Conservation (phyloP, 2,329 filamentous ascomycete genomes). For the Biscogniauxia marginata region DNA sequence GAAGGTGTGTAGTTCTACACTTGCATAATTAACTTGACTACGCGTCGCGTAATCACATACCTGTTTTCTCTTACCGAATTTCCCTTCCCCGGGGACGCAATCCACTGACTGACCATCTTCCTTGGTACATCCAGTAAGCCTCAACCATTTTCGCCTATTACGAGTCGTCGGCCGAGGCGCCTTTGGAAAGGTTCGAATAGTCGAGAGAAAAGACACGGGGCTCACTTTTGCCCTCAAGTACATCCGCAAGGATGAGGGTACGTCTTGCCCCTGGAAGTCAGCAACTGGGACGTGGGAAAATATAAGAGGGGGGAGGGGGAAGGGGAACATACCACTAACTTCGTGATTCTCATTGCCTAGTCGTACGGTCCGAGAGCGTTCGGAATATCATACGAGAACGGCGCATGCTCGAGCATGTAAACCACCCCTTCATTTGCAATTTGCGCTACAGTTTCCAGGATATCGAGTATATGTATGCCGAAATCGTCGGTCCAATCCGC, state of each 20-base stretch:
- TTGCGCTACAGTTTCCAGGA: slow-evolving; percentile 98
- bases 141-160: slow-evolving; percentile 94
- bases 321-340: slow-evolving; percentile 10
- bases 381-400: slow-evolving; percentile 97
- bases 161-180: slow-evolving; percentile 96
- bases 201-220: slow-evolving; percentile 93
- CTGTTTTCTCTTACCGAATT: neutral
- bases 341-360: slow-evolving; percentile 46
- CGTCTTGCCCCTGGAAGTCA: slow-evolving; percentile 32
- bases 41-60: neutral
- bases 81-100: neutral
- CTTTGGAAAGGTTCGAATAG: slow-evolving; percentile 97
- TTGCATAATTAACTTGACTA: slow-evolving; percentile 7
- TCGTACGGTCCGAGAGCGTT: slow-evolving; percentile 95
- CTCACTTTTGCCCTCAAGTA: slow-evolving; percentile 97
- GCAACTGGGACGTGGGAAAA: neutral
- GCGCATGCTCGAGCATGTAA: slow-evolving; percentile 96
- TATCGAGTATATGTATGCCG: slow-evolving; percentile 89
- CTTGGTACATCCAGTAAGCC: slow-evolving; percentile 66
- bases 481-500: slow-evolving; percentile 1
- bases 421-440: slow-evolving; percentile 97
- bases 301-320: neutral
- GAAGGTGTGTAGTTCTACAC: slow-evolving; percentile 65
- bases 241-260: slow-evolving; percentile 97
- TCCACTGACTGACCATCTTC: neutral